Conservation (phyloP, 2,329 filamentous ascomycete genomes). For the Fusarium incarnatum region DNA sequence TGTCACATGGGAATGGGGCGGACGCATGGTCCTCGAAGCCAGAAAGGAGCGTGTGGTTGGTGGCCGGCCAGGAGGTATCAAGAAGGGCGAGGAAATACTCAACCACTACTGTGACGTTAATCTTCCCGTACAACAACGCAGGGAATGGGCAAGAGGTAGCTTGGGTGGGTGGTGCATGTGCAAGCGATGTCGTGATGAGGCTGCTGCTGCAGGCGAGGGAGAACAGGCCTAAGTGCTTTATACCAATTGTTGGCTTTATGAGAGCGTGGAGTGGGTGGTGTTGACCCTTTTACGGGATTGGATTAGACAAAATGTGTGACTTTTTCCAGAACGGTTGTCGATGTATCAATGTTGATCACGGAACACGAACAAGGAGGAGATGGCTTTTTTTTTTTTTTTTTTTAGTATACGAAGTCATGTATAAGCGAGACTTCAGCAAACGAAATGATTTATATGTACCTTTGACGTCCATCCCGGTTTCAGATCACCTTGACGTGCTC, state of each 20-base stretch:
- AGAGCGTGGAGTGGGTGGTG: slow-evolving; percentile 9
- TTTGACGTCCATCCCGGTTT: background rate
- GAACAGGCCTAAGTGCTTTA: slow-evolving; percentile 19
- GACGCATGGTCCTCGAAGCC: slow-evolving; percentile 77
- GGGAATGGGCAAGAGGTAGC: slow-evolving; percentile 90
- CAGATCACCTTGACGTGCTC: background rate
- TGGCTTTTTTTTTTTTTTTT: background rate
- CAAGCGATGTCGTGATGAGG: slow-evolving; percentile 81
- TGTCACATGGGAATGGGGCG: slow-evolving; percentile 93
- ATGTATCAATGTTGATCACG: slow-evolving; percentile 3
- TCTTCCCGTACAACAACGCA: slow-evolving; percentile 79
- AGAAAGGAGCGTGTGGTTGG: slow-evolving; percentile 68
- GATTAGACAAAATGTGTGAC: slow-evolving; percentile 30
- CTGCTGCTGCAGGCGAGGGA: slow-evolving; percentile 47
- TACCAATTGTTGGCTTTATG: background rate
- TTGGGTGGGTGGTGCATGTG: slow-evolving; percentile 93
- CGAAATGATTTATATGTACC: background rate
- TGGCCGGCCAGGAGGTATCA: slow-evolving; percentile 69
- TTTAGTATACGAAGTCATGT: slow-evolving; percentile 6
- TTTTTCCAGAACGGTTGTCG: slow-evolving; percentile 7
- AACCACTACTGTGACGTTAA: slow-evolving; percentile 95
- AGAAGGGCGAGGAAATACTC: slow-evolving; percentile 83
- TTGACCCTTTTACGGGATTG: slow-evolving; percentile 17
- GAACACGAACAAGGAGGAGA: background rate
- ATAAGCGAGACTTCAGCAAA: slow-evolving; percentile 6